Evolutionary conservation across 2,329 filamentous ascomycete genomes (phyloP).

Genomic region (Venturia aucupariae): DNA sequence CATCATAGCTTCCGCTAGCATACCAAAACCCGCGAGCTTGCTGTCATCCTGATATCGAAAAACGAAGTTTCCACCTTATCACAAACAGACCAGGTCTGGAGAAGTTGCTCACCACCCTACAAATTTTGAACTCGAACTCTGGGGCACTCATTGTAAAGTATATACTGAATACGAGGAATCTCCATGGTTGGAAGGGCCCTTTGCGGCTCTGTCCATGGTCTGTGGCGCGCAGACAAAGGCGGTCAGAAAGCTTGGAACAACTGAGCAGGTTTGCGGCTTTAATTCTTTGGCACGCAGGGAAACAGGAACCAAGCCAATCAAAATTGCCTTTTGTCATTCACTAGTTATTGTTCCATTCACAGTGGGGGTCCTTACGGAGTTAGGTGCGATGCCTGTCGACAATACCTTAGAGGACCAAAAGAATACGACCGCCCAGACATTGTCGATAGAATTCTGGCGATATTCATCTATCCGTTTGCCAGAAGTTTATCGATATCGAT

Average conservation of each 20-base stretch:
- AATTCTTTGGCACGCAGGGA: not conserved
- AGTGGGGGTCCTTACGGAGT: too few relatives aligned
- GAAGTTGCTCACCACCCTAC: not conserved
- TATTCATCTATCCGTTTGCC: too few relatives aligned
- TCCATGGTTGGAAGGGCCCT: not conserved
- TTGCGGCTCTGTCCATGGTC: not conserved
- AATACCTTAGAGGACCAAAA: too few relatives aligned
- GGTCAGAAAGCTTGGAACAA: not conserved
- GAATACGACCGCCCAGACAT: too few relatives aligned
- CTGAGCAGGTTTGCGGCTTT: conserved; percentile 3
- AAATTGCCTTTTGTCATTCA: not conserved
- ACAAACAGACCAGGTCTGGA: not conserved
- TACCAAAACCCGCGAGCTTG: not conserved
- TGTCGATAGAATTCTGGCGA: too few relatives aligned
- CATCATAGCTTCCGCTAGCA: not conserved
- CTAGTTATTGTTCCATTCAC: not conserved
- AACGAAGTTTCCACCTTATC: not conserved
- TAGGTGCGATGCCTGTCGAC: too few relatives aligned
- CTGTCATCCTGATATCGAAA: not conserved
- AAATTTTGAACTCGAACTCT: not conserved
- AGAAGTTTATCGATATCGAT: too few relatives aligned
- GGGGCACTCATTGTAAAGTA: not conserved
- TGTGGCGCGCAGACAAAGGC: not conserved
- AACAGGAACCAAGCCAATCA: not conserved
- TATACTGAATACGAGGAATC: not conserved